phyloP scores from a whole-genome alignment of 495 filamentous ascomycete genomes.

The Penicillium chermesinum region DNA sequence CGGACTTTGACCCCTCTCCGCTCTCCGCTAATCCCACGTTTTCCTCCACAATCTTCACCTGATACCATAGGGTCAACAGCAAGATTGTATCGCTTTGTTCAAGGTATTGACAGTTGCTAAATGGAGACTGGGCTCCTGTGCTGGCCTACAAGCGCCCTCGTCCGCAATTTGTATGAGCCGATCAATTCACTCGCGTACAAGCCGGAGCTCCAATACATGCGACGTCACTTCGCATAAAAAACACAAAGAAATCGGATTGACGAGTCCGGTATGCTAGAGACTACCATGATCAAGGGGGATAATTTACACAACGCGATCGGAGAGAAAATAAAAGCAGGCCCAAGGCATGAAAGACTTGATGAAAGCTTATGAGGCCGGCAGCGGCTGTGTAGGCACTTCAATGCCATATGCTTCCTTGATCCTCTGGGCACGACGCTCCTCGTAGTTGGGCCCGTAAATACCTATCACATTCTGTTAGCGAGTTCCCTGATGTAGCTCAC shows the following conservation, averaged over 20 bases:
- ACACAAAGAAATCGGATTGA: conserved; percentile 20
- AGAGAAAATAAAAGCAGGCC: conserved; percentile 18
- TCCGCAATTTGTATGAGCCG: too few relatives aligned
- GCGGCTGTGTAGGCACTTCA: conserved; percentile 55
- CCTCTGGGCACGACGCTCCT: conserved; percentile 75
- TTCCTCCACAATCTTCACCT: not conserved
- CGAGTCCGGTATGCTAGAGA: conserved; percentile 33
- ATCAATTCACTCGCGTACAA: not conserved
- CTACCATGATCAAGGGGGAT: conserved; percentile 34
- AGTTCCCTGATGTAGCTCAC: not conserved
- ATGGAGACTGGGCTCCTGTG: too few relatives aligned
- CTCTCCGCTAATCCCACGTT: not conserved
- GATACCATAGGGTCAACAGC: too few relatives aligned
- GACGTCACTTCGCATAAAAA: conserved; percentile 5
- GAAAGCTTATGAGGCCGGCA: conserved; percentile 37
- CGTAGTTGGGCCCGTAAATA: conserved; percentile 78
- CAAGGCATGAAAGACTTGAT: conserved; percentile 3
- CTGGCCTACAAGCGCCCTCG: too few relatives aligned
- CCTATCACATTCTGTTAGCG: conserved; percentile 43
- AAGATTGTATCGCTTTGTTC: too few relatives aligned
- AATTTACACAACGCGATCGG: conserved; percentile 39
- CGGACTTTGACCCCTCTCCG: conserved; percentile 3
- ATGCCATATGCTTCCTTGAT: conserved; percentile 89
- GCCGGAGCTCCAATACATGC: not conserved
- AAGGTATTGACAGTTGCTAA: too few relatives aligned